Conservation (phyloP, 305 asterid genomes). For the Fraxinus platypoda region DNA sequence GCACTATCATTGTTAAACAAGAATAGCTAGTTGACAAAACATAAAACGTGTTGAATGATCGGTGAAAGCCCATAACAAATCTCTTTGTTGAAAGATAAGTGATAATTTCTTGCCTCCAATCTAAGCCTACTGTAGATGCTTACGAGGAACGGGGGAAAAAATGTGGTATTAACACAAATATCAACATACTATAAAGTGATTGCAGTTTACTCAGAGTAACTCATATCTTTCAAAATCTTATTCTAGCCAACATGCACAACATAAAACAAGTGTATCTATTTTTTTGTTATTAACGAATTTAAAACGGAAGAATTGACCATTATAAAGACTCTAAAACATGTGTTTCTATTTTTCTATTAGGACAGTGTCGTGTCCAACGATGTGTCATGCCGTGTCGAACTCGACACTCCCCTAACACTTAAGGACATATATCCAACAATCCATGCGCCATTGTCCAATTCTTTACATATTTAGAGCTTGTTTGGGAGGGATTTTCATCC, state of each 20-base stretch:
- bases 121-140: not conserved
- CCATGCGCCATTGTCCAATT: not conserved
- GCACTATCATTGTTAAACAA: not conserved
- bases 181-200: not conserved
- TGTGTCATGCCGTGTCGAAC: not conserved
- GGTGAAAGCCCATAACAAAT: not conserved
- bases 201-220: not conserved
- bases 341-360: not conserved
- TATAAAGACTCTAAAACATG: not conserved
- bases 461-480: not conserved
- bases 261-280: not conserved
- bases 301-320: not conserved
- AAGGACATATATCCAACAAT: not conserved
- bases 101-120: not conserved
- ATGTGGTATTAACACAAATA: not conserved
- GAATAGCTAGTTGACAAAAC: constrained; percentile 2
- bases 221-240: not conserved
- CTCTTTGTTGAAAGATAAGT: not conserved
- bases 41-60: not conserved
- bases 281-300: not conserved
- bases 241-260: not conserved
- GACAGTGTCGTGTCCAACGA: not conserved
- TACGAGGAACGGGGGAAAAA: not conserved
- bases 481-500: too few species aligned
- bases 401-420: not conserved